phyloP scores from a whole-genome alignment of 2,329 filamentous ascomycete genomes.

The Clonostachys solani region DNA sequence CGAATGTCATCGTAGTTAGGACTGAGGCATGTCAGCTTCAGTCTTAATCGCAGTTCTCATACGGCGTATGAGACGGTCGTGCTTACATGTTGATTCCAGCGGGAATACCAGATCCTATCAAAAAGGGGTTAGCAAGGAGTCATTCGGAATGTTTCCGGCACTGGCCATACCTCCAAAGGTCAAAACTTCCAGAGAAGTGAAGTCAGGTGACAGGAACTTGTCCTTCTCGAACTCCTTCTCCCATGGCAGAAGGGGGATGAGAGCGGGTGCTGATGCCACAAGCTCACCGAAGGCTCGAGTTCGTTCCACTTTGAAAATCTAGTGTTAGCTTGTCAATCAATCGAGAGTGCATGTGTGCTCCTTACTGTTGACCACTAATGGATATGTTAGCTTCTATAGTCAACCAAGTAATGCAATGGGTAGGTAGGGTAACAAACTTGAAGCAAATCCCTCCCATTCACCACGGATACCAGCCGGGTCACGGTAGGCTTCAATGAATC shows the following conservation, averaged over 20 bases:
- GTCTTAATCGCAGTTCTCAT: slow-evolving; percentile 4
- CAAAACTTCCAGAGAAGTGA: slow-evolving; percentile 88
- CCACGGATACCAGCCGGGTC: slow-evolving; percentile 77
- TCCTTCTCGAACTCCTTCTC: slow-evolving; percentile 88
- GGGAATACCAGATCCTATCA: slow-evolving; percentile 62
- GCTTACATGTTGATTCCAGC: slow-evolving; percentile 60
- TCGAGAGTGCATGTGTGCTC: too few species aligned
- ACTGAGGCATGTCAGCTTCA: too few species aligned
- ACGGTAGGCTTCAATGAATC: slow-evolving; percentile 82
- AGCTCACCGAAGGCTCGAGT: slow-evolving; percentile 84
- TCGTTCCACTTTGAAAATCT: slow-evolving; percentile 56
- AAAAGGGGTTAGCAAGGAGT: too few species aligned
- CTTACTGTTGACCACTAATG: slow-evolving; percentile 62
- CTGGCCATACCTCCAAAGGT: slow-evolving; percentile 73
- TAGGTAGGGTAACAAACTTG: slow-evolving; percentile 29
- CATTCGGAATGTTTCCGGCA: too few species aligned
- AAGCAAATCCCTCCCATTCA: slow-evolving; percentile 84
- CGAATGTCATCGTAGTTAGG: slow-evolving; percentile 74
- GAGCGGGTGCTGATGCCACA: slow-evolving; percentile 72
- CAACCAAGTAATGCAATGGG: too few species aligned
- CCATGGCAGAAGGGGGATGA: slow-evolving; percentile 93
- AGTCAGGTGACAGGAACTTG: slow-evolving; percentile 91
- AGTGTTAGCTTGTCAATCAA: too few species aligned
- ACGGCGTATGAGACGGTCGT: not conserved
- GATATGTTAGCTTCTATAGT: too few species aligned